Conservation (phyloP, 78 protist species). For the Emiliania huxleyi region DNA sequence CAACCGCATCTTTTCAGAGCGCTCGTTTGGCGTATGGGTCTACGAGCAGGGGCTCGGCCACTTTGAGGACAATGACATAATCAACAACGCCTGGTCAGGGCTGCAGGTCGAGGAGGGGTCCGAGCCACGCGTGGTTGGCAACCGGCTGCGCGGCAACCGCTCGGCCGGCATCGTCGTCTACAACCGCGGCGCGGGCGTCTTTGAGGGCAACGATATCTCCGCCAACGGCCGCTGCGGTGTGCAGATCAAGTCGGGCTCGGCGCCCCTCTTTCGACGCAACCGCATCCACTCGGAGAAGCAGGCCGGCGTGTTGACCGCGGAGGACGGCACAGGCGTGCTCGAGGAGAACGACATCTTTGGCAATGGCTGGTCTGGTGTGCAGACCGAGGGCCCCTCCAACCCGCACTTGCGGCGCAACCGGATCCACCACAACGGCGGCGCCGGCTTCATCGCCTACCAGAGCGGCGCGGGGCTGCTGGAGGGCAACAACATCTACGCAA, state of each 20-base stretch:
- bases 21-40: slow-evolving; percentile 39
- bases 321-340: slow-evolving; percentile 22
- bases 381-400: slow-evolving; percentile 39
- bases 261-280: slow-evolving; percentile 17
- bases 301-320: slow-evolving; percentile 18
- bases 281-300: slow-evolving; percentile 32
- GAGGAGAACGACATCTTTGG: slow-evolving; percentile 33
- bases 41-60: slow-evolving; percentile 2
- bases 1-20: slow-evolving; percentile 23
- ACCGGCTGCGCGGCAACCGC: slow-evolving; percentile 11
- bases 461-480: slow-evolving; percentile 7
- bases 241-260: slow-evolving; percentile 32
- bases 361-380: slow-evolving; percentile 38
- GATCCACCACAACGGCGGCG: slow-evolving; percentile 32
- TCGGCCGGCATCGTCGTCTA: slow-evolving; percentile 32
- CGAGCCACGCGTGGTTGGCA: background rate
- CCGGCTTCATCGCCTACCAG: slow-evolving; percentile 47
- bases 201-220: slow-evolving; percentile 34
- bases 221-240: slow-evolving; percentile 48
- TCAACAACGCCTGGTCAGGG: slow-evolving; percentile 31
- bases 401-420: slow-evolving; percentile 24
- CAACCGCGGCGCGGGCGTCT: slow-evolving; percentile 19
- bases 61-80: slow-evolving; percentile 36
- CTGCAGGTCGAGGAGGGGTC: slow-evolving; percentile 37
- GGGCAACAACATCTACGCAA: slow-evolving; percentile 40